Evolutionary conservation across 2,329 filamentous ascomycete species (phyloP).

Genomic region (Sordariomycetes sp.): DNA sequence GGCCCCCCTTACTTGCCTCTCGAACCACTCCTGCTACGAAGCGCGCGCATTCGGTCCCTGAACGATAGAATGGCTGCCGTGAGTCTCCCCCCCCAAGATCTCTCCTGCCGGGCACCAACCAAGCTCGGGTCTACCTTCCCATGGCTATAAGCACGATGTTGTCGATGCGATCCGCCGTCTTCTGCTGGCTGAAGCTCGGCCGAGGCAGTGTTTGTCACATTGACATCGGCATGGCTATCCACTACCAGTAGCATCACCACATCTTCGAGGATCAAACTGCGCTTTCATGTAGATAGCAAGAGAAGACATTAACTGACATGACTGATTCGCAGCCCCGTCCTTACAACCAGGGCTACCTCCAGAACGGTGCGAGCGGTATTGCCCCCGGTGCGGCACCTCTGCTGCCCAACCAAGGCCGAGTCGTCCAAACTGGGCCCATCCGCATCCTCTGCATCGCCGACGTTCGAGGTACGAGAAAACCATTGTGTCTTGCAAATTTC

Average conservation of each 20-base stretch:
- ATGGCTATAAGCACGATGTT: too few species aligned
- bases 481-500: too few species aligned
- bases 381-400: slow-evolving; percentile 54
- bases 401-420: slow-evolving; percentile 57
- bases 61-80: slow-evolving; percentile 32
- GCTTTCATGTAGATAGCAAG: too few species aligned
- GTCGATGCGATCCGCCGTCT: too few species aligned
- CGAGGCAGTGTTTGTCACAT: too few species aligned
- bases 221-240: too few species aligned
- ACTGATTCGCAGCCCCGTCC: slow-evolving; percentile 32
- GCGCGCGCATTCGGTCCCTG: slow-evolving; percentile 14
- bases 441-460: slow-evolving; percentile 64
- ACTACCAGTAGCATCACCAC: too few species aligned
- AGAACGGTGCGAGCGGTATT: slow-evolving; percentile 49
- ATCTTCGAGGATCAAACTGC: too few species aligned
- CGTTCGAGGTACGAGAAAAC: slow-evolving; percentile 56
- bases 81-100: slow-evolving; percentile 16
- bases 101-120: not conserved
- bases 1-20: not conserved
- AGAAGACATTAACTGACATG: too few species aligned
- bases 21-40: slow-evolving; percentile 5
- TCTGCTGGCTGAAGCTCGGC: too few species aligned
- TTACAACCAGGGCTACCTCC: slow-evolving; percentile 48
- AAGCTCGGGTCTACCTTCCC: too few species aligned
- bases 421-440: slow-evolving; percentile 56